Base-by-base conservation (phyloP, 2,329 filamentous ascomycete genomes). In the Cladophialophora carrionii region DNA sequence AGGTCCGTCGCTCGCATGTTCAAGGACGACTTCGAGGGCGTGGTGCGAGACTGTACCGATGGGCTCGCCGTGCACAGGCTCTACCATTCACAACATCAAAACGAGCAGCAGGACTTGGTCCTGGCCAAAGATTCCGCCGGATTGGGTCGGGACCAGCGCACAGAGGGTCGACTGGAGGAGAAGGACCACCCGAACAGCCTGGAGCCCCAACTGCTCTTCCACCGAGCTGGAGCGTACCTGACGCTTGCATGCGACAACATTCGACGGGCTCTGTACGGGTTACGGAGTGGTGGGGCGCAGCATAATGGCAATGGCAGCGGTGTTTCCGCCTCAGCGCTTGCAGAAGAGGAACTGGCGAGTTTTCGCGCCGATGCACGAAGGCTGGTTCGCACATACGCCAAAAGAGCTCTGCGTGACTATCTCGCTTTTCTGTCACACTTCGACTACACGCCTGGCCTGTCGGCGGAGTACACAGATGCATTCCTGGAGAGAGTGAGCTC, bases 371-470 rank as follows among this genome's bases (percentile, higher is more conserved):
- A 89, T 68, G 84, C 85, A 52, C 84, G 89, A 52, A 92, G 90
- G 75, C 78, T 84, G 29, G 88, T 94, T 70, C 90, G 90, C 71
- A 82, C 83, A 0, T 88, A 89, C 76, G 91, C 91, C 3, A 93
- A 91, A 76, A 85, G 88, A 62, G 90, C 91, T 0, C 78, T 95
- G 24, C 84, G 88, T 65, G 91, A 95, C 77, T 92, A 90, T 74
- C 80, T 88, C 71, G 81, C 84, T 24, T 95, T 91, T 73, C 79
- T 96, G 46, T 86, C 87, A 0, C 82, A 87, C 65, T 88, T 95
- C 68, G 89, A 95, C 72, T 95, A 95, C 76, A 90, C 91, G 0
- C 90, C 90, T 0, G 85, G 90, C 56, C 76, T 90, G 49, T 84
- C 88, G 7, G 77, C 84, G 52, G 83, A 87, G 52, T 84, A 78